Evolutionary conservation across 768 basidiomycete genomes (phyloP).

Genomic region (Naganishia vaughanmartiniae): DNA sequence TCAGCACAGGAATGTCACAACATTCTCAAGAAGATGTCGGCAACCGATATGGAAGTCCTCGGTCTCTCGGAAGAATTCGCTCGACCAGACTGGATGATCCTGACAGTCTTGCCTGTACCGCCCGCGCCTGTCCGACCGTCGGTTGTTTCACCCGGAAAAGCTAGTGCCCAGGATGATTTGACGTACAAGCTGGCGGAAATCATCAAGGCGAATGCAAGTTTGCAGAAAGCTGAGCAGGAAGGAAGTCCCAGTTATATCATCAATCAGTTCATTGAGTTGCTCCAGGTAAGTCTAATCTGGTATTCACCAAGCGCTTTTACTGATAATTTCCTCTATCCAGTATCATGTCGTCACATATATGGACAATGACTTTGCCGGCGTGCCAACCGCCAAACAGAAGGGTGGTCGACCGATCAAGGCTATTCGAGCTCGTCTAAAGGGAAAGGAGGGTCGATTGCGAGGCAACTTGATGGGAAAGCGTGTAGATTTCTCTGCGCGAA

Average conservation of each 20-base stretch:
- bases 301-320: conserved; percentile 7
- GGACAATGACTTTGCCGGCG: conserved; percentile 99
- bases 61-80: conserved; percentile 95
- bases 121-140: conserved; percentile 97
- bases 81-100: conserved; percentile 98
- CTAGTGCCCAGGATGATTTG: conserved; percentile 93
- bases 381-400: conserved; percentile 95
- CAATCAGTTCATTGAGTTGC: conserved; percentile 89
- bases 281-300: conserved; percentile 64
- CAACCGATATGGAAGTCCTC: conserved; percentile 78
- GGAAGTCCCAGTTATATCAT: conserved; percentile 95
- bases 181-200: conserved; percentile 97
- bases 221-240: conserved; percentile 88
- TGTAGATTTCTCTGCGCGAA: conserved; percentile 98
- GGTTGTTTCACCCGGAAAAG: conserved; percentile 93
- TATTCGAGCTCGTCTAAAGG: conserved; percentile 95
- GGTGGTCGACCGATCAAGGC: conserved; percentile 97
- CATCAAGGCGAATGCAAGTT: conserved; percentile 89
- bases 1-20: conserved; percentile 86
- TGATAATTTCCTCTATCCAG: conserved; percentile 53
- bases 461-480: conserved; percentile 99
- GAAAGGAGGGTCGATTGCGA: conserved; percentile 95
- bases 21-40: conserved; percentile 91
- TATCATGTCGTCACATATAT: conserved; percentile 99
- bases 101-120: conserved; percentile 95